Evolutionary conservation across 148 eudicot species (phyloP), one percentile per base, ranked within the genome.

Genomic region (Silene conica): DNA sequence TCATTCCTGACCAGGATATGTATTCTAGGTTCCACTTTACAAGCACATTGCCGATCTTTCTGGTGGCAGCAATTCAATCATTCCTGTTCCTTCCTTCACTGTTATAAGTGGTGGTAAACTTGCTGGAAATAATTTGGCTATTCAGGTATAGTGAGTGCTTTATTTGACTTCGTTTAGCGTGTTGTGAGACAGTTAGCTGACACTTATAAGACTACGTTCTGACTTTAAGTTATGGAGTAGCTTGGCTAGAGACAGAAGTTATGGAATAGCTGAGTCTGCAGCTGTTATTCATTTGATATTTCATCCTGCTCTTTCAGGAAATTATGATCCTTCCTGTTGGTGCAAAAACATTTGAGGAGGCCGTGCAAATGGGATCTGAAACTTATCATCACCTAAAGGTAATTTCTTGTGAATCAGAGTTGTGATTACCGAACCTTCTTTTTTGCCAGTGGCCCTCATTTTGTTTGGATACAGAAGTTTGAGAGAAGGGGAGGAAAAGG

Each of bases 311-410:
- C 69, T 73, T 52, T 70, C 85, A 92, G 98, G 96, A 95, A 75
- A 87, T 92, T 75, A 87, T 84, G 92, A 82, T 92, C 74, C 87
- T 95, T 71, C 98, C 98, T 43, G 77, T 90, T 75, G 98, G 97
- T 66, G 96, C 98, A 50, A 86, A 59, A 79, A 88, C 83, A 63
- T 92, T 87, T 81, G 96, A 87, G 82, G 97, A 92, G 81, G 97
- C 97, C 62, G 21, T 92, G 89, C 92, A 85, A 82, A 88, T 92
- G 87, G 97, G 97, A 56, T 80, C 96, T 76, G 97, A 92, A 77
- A 90, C 93, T 22, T 92, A 90, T 82, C 97, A 92, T 78, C 97
- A 88, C 78, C 84, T 92, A 34, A 90, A 92, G 97, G 97, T 89
- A 77, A 77, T 58, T 65, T 59, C 57, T n/a, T 52, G 52, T n/a